phyloP scores from a whole-genome alignment of 2,329 filamentous ascomycete species.

The Fusarium newnesense region DNA sequence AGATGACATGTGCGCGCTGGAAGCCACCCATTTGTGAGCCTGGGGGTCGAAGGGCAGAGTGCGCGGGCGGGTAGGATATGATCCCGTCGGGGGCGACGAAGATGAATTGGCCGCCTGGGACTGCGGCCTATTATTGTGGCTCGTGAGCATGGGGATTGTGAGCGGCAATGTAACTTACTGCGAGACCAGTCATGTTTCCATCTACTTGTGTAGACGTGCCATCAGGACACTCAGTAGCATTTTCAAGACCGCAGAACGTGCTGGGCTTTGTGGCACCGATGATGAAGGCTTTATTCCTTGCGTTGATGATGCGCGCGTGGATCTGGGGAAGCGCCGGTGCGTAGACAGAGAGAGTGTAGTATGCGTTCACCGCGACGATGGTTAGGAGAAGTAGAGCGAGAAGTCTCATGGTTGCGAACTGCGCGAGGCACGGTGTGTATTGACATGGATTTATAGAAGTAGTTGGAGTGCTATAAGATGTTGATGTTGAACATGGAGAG shows the following conservation, averaged over 20 bases:
- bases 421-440: neutral
- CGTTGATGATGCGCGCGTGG: slow-evolving; percentile 44
- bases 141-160: neutral
- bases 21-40: slow-evolving; percentile 64
- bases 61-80: slow-evolving; percentile 65
- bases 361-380: slow-evolving; percentile 15
- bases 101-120: slow-evolving; percentile 71
- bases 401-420: slow-evolving; percentile 25
- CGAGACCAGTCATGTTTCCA: slow-evolving; percentile 43
- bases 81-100: slow-evolving; percentile 66
- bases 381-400: neutral
- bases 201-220: slow-evolving; percentile 44
- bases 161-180: slow-evolving; percentile 19
- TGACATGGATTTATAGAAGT: neutral
- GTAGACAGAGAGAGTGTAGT: slow-evolving; percentile 44
- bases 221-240: slow-evolving; percentile 38
- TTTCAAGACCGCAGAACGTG: slow-evolving; percentile 40
- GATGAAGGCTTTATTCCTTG: slow-evolving; percentile 41
- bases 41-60: slow-evolving; percentile 61
- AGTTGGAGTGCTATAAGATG: neutral
- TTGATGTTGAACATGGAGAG: neutral
- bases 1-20: slow-evolving; percentile 43
- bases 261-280: slow-evolving; percentile 43
- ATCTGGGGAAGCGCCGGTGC: slow-evolving; percentile 35
- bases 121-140: slow-evolving; percentile 53